Conservation (phyloP, 192 early-diverging fungal genomes). For the Dimargaris cristalligena region DNA sequence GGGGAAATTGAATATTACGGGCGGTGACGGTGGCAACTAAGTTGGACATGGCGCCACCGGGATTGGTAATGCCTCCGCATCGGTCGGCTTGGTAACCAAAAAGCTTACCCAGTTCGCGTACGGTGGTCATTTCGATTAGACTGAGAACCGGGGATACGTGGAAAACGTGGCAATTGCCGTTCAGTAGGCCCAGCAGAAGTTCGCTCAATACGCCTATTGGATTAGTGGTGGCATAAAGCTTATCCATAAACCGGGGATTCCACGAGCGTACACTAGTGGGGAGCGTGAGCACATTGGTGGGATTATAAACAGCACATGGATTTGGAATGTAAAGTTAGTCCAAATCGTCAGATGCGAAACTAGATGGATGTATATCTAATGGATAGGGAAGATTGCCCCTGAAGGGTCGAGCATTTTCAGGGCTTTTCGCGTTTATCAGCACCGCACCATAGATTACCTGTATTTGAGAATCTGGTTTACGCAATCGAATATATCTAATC, state of each 20-base stretch:
- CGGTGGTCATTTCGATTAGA: conserved; percentile 47
- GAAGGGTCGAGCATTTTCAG: not conserved
- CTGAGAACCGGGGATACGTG: conserved; percentile 51
- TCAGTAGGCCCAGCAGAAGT: conserved; percentile 46
- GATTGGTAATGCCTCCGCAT: conserved; percentile 45
- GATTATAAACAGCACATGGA: not conserved
- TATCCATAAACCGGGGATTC: conserved; percentile 64
- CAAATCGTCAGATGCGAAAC: not conserved
- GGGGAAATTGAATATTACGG: conserved; percentile 43
- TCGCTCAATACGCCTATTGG: conserved; percentile 60
- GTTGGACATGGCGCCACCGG: conserved; percentile 63
- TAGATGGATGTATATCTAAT: not conserved
- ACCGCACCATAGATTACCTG: not conserved
- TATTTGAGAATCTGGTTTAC: not conserved
- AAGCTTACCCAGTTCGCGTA: conserved; percentile 19
- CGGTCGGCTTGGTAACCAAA: conserved; percentile 18
- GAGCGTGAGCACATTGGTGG: not conserved
- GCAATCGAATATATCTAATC: not conserved
- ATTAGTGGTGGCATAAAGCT: conserved; percentile 59
- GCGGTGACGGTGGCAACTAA: conserved; percentile 59
- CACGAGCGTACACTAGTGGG: conserved; percentile 37
- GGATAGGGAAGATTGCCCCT: not conserved
- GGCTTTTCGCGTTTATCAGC: not conserved
- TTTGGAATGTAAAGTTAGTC: not conserved
- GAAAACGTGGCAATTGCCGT: conserved; percentile 67